A percentile compares a stretch with the other conserved stretches of the same genome.
phyloP scores from a whole-genome alignment of 805 yeast genomes.

The Wickerhamomyces hampshirensis region DNA sequence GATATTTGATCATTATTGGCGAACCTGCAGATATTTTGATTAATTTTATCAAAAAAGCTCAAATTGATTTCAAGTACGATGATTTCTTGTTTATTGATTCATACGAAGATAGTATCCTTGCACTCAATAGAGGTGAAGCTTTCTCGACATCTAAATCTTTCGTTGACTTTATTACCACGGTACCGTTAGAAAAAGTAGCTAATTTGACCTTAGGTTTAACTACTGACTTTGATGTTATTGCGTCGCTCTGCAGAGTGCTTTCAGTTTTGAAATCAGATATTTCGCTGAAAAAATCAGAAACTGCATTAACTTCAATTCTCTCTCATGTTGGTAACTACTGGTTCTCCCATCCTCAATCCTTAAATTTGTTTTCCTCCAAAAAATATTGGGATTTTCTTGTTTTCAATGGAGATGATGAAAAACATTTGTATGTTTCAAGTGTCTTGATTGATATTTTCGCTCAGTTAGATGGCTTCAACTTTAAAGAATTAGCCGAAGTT shows the following conservation, averaged over 20 bases:
- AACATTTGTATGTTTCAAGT: conserved; percentile 26
- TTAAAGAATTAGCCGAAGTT: conserved; percentile 9
- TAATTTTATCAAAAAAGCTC: conserved; percentile 9
- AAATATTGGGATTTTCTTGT: conserved; percentile 29
- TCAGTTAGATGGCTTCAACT: conserved; percentile 23
- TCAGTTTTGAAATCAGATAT: conserved; percentile 23
- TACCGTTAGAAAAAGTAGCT: conserved; percentile 26
- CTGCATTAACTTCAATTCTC: conserved; percentile 32
- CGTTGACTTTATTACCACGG: conserved; percentile 31
- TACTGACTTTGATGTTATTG: conserved; percentile 44
- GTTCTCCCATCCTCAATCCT: conserved; percentile 14
- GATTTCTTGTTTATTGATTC: conserved; percentile 14
- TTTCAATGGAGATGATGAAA: conserved; percentile 15
- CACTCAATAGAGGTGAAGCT: conserved; percentile 13
- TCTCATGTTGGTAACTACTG: conserved; percentile 42
- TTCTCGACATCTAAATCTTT: conserved; percentile 22
- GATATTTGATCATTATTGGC: conserved; percentile 50
- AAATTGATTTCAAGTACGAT: conserved; percentile 19
- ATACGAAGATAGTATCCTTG: conserved; percentile 12
- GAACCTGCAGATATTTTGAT: conserved; percentile 37
- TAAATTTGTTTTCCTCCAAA: conserved; percentile 12
- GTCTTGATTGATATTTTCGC: conserved; percentile 33
- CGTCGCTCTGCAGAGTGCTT: conserved; percentile 36
- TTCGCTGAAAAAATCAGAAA: conserved; percentile 20
- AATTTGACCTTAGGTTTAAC: conserved; percentile 34